Conservation (phyloP, 1,284 basidiomycete genomes). For the Leccinum laetum region DNA sequence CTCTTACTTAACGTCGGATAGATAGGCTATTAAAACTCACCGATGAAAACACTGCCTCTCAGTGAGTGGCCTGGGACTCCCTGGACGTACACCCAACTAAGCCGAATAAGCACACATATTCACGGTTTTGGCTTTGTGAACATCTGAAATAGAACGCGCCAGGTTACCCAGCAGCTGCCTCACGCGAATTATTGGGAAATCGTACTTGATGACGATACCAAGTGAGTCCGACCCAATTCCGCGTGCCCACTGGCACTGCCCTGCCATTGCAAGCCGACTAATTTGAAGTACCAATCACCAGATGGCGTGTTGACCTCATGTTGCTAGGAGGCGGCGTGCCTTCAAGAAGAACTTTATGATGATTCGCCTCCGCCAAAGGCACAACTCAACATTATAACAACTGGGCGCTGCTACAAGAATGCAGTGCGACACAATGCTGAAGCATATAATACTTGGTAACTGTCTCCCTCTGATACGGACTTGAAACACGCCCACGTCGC, state of each 20-base stretch:
- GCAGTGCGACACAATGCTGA: background rate
- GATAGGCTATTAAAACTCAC: background rate
- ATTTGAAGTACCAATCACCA: background rate
- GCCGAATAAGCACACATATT: background rate
- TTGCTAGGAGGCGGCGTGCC: background rate
- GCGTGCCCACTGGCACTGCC: background rate
- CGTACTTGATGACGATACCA: background rate
- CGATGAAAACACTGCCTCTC: background rate
- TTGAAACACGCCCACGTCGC: background rate
- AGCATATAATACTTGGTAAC: background rate
- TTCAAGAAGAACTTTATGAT: background rate
- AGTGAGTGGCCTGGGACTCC: background rate
- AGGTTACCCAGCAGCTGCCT: background rate
- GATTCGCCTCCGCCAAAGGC: background rate
- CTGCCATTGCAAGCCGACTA: background rate
- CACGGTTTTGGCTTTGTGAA: background rate
- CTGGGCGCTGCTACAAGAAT: background rate
- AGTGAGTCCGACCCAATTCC: background rate
- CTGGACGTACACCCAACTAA: background rate
- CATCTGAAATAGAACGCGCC: background rate
- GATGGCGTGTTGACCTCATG: background rate
- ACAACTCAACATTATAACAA: background rate
- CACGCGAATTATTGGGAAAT: background rate
- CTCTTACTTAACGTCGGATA: background rate
- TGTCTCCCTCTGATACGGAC: background rate